phyloP scores from a whole-genome alignment of 768 basidiomycete genomes.

The Gloeopeniophorella convolvens region DNA sequence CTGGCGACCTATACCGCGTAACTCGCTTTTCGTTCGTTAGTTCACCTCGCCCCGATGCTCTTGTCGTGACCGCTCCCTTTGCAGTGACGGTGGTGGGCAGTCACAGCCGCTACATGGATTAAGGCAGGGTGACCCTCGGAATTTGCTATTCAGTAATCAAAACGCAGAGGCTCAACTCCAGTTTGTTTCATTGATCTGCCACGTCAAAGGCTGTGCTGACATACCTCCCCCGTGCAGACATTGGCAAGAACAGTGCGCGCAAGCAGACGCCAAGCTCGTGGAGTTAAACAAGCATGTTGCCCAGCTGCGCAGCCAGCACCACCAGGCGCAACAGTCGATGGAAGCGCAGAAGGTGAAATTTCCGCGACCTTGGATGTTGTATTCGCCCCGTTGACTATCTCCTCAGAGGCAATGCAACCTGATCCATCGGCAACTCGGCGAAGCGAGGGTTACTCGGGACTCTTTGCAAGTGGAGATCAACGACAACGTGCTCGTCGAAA shows the following conservation, averaged over 20 bases:
- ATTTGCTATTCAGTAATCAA: slow-evolving; percentile 15
- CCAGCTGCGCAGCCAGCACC: slow-evolving; percentile 29
- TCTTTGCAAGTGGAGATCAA: slow-evolving; percentile 54
- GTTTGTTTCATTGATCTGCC: slow-evolving; percentile 3
- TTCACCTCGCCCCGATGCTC: background rate
- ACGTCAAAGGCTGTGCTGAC: background rate
- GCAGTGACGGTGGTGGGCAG: slow-evolving; percentile 63
- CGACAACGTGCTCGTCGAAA: slow-evolving; percentile 59
- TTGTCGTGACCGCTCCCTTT: background rate
- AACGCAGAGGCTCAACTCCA: slow-evolving; percentile 14
- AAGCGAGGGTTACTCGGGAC: slow-evolving; percentile 30
- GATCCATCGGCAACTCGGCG: slow-evolving; percentile 7
- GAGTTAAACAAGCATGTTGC: slow-evolving; percentile 25
- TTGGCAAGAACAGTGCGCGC: slow-evolving; percentile 35
- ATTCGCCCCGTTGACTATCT: background rate
- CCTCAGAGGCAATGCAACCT: slow-evolving; percentile 12
- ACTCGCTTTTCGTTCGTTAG: slow-evolving; percentile 54
- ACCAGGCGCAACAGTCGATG: slow-evolving; percentile 25
- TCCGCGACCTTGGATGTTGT: background rate
- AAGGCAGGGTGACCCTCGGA: slow-evolving; percentile 27
- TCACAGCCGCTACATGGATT: slow-evolving; percentile 36
- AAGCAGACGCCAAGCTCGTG: slow-evolving; percentile 34
- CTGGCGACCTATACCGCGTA: slow-evolving; percentile 56
- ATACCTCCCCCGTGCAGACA: slow-evolving; percentile 32
- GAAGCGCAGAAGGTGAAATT: slow-evolving; percentile 1